Base-by-base conservation (phyloP, 345 rosid genomes). In the Tarenaya hassleriana region DNA sequence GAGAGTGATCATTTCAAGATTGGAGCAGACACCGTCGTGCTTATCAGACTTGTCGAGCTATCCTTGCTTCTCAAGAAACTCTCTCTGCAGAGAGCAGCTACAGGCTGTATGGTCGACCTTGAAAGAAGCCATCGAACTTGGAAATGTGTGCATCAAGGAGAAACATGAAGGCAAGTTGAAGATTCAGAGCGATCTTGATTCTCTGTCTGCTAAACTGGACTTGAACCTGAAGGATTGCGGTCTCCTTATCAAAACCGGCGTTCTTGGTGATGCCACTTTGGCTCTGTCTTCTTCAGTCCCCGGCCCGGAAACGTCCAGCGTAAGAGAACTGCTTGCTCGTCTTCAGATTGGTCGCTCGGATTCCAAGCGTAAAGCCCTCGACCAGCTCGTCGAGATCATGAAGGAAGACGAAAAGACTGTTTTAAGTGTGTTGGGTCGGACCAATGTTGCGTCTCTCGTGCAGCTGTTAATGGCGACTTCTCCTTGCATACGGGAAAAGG, bases 141-240 rank as follows among this genome's bases (percentile, higher is more conserved):
- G 83, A 1, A 72, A 73, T 12, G 72, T 75, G 12, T 83, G 94
- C 58, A 21, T 66, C 56, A 58, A 62, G 41, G 87, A 81, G 72
- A 94, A 75, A 73, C 80, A 74, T 60, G 82, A 82, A 45, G 99
- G 99, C 50, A 94, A 94, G 67, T 72, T 94, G 2, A 69, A 78
- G 77, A 88, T 82, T 91, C 99, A 94, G 73, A 94, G 88, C 42
- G 87, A 94, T 68, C 95, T 94, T 2, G 97, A 94, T 74, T 77
- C 94, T 1, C 61, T 94, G 55, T 81, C 84, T 0, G 80, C 94
- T 13, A 88, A 83, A 48, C 53, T 94, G 70, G 95, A 83, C 62
- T 77, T 85, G 69, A 83, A 77, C 63, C 78, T 94, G 39, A 74
- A 73, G 40, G 99, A 94, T 57, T 85, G 95, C 49, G 82, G 89